phyloP scores from a whole-genome alignment of 2,329 filamentous ascomycete genomes.

The Aspergillus latus region DNA sequence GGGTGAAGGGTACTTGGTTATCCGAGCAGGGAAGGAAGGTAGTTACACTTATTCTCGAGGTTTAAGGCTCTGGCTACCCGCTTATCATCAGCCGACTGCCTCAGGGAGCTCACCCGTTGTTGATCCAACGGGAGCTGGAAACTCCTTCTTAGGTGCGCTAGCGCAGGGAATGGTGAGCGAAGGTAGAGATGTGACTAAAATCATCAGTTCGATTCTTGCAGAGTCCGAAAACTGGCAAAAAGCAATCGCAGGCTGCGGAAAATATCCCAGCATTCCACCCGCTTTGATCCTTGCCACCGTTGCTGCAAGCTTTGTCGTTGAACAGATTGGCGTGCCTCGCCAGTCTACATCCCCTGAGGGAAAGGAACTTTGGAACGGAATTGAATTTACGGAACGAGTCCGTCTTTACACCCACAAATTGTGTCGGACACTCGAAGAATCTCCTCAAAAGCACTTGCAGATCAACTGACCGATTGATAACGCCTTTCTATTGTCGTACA shows the following conservation, averaged over 20 bases:
- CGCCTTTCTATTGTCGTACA: constrained; percentile 42
- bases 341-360: constrained; percentile 33
- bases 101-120: constrained; percentile 55
- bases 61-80: constrained; percentile 67
- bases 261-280: constrained; percentile 53
- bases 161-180: constrained; percentile 55
- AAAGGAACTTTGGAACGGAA: constrained; percentile 47
- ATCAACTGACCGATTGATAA: constrained; percentile 39
- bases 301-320: constrained; percentile 88
- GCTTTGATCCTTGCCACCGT: constrained; percentile 77
- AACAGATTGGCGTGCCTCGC: constrained; percentile 81
- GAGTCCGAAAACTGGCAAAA: constrained; percentile 57
- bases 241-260: constrained; percentile 47
- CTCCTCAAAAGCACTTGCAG: constrained; percentile 38
- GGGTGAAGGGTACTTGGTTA: constrained; percentile 41
- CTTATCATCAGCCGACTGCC: constrained; percentile 60
- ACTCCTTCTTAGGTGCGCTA: constrained; percentile 73
- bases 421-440: constrained; percentile 40
- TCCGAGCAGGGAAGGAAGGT: constrained; percentile 63
- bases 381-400: constrained; percentile 46
- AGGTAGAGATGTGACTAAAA: constrained; percentile 31
- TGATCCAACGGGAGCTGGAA: constrained; percentile 94
- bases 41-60: constrained; percentile 49
- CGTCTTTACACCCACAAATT: constrained; percentile 46
- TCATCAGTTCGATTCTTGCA: constrained; percentile 37